Conservation (phyloP, 164 flowering plant genomes). For the Macadamia integrifolia region DNA sequence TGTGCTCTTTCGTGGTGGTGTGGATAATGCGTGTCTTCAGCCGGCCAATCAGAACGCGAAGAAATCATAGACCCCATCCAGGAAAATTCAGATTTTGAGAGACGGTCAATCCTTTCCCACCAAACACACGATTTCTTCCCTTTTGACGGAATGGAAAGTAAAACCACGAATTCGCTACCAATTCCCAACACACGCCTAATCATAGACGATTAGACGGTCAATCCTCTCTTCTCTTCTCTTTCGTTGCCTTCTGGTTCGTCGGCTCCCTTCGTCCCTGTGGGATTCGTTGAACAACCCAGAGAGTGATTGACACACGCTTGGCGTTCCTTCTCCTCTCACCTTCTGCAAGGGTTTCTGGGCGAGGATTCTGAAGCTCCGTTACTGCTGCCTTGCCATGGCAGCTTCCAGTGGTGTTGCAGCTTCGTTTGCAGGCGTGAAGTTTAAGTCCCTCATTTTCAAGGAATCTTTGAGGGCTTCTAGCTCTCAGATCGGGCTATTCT, state of each 20-base stretch:
- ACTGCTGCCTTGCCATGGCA: slow-evolving; percentile 36
- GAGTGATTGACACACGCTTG: no score
- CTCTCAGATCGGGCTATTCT: slow-evolving; percentile 15
- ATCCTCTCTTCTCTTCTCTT: not conserved
- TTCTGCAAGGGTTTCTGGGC: slow-evolving; percentile 1
- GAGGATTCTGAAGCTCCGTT: slow-evolving; percentile 7
- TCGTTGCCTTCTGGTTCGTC: no score
- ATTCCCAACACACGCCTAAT: no score
- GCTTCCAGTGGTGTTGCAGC: slow-evolving; percentile 49
- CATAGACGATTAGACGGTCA: not conserved
- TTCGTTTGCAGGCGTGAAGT: slow-evolving; percentile 39
- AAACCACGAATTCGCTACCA: no score
- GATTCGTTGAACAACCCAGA: no score
- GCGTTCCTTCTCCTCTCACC: not conserved
- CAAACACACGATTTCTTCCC: no score
- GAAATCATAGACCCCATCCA: not conserved
- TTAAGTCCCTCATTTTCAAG: slow-evolving; percentile 35
- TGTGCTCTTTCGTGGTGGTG: not conserved
- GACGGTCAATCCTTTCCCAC: not conserved
- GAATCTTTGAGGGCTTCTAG: slow-evolving; percentile 15
- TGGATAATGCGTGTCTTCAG: not conserved
- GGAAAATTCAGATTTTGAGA: not conserved
- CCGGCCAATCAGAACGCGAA: not conserved
- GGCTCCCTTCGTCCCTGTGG: not conserved
- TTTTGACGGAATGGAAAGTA: no score